phyloP scores from a whole-genome alignment of 768 basidiomycete species.

The Scleroderma bovista region DNA sequence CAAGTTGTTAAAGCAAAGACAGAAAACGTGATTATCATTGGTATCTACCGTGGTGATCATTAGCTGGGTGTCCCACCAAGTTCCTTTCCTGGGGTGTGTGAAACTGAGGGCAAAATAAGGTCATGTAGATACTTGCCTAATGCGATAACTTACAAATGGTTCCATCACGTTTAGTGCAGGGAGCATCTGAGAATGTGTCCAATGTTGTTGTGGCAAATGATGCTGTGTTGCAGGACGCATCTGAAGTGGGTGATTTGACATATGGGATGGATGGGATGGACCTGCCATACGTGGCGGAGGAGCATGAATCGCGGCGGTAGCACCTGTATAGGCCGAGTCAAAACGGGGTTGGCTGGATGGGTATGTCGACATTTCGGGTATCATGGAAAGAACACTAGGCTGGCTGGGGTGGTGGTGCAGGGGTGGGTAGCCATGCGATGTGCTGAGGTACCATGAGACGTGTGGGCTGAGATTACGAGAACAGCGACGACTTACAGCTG shows the following conservation, averaged over 20 bases:
- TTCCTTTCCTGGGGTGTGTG: slow-evolving; percentile 41
- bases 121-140: neutral
- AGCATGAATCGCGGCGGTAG: slow-evolving; percentile 21
- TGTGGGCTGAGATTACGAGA: neutral
- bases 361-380: slow-evolving; percentile 54
- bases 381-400: slow-evolving; percentile 47
- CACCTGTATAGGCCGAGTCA: slow-evolving; percentile 42
- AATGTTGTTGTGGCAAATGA: slow-evolving; percentile 42
- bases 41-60: slow-evolving; percentile 47
- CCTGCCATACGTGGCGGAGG: slow-evolving; percentile 37
- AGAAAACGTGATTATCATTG: slow-evolving; percentile 36
- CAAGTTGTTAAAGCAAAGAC: slow-evolving; percentile 31
- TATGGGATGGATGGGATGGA: slow-evolving; percentile 22
- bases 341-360: slow-evolving; percentile 45
- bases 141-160: slow-evolving; percentile 49
- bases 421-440: slow-evolving; percentile 41
- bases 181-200: slow-evolving; percentile 44
- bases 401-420: slow-evolving; percentile 37
- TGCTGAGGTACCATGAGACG: slow-evolving; percentile 26
- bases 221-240: slow-evolving; percentile 49
- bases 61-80: slow-evolving; percentile 43
- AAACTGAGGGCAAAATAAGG: slow-evolving; percentile 13
- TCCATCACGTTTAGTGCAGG: slow-evolving; percentile 51
- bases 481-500: slow-evolving; percentile 36
- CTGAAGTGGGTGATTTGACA: slow-evolving; percentile 30